Conservation (phyloP, 164 flowering plant genomes). For the Aristolochia contorta region DNA sequence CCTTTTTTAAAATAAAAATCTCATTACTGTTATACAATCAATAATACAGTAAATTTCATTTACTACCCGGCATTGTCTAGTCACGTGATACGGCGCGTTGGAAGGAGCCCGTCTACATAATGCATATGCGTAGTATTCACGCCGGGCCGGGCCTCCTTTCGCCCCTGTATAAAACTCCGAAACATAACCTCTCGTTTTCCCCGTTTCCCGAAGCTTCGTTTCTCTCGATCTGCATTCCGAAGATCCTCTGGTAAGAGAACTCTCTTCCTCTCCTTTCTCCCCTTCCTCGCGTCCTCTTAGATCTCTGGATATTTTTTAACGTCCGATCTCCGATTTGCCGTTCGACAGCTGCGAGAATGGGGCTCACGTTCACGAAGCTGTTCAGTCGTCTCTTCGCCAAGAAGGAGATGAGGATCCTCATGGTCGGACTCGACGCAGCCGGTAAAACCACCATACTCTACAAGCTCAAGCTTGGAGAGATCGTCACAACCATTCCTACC, state of each 20-base stretch:
- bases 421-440: slow-evolving; percentile 20
- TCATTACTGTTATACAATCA: too few species aligned
- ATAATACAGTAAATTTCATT: too few species aligned
- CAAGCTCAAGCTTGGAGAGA: slow-evolving; percentile 19
- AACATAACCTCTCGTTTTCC: not conserved
- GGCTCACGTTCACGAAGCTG: slow-evolving; percentile 17
- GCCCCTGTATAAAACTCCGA: too few species aligned
- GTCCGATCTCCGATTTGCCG: not conserved
- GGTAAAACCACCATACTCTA: slow-evolving; percentile 20
- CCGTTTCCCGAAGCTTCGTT: not conserved
- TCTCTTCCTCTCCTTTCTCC: not conserved
- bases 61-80: too few species aligned
- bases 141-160: too few species aligned
- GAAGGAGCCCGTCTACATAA: too few species aligned
- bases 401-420: slow-evolving; percentile 19
- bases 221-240: not conserved
- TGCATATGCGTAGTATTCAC: too few species aligned
- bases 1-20: too few species aligned
- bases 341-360: slow-evolving; percentile 7
- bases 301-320: not conserved
- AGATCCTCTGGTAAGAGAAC: not conserved
- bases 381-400: slow-evolving; percentile 16
- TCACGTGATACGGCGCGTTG: too few species aligned
- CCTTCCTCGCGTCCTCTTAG: not conserved
- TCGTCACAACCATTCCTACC: slow-evolving; percentile 18